Evolutionary conservation across 139 green algal genomes (phyloP).

Genomic region (Eudorina sp.): DNA sequence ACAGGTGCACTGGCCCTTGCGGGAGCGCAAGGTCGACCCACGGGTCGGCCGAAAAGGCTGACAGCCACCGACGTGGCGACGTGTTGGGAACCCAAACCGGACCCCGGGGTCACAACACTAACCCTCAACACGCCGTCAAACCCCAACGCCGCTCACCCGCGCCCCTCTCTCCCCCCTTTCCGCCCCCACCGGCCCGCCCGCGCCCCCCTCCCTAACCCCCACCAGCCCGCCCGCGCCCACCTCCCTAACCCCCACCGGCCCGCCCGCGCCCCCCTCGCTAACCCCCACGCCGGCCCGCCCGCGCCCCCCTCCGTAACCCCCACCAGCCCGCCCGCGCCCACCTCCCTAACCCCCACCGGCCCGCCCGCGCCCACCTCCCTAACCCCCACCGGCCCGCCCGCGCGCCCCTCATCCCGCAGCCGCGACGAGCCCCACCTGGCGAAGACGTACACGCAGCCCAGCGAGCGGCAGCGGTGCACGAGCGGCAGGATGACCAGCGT

Average conservation of each 20-base stretch:
- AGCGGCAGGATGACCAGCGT: conserved; percentile 67
- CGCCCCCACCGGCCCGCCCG: not conserved
- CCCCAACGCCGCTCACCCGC: not conserved
- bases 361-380: not conserved
- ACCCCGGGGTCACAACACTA: no score
- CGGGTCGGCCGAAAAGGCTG: no score
- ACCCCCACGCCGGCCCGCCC: no score
- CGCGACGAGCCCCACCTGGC: conserved; percentile 16
- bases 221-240: not conserved
- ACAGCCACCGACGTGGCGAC: no score
- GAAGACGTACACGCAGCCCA: conserved; percentile 65
- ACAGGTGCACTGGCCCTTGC: no score
- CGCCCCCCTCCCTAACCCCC: not conserved
- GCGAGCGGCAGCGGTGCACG: conserved; percentile 52
- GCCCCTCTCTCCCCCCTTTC: not conserved
- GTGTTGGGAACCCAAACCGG: no score
- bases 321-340: not conserved
- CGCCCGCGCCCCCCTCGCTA: not conserved
- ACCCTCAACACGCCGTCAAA: not conserved
- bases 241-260: not conserved
- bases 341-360: not conserved
- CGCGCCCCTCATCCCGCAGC: no score
- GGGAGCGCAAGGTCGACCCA: no score
- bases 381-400: not conserved
- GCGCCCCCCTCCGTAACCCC: not conserved